Evolutionary conservation across 2,329 filamentous ascomycete genomes (phyloP).

Genomic region (Neophaeococcomyces aloes): DNA sequence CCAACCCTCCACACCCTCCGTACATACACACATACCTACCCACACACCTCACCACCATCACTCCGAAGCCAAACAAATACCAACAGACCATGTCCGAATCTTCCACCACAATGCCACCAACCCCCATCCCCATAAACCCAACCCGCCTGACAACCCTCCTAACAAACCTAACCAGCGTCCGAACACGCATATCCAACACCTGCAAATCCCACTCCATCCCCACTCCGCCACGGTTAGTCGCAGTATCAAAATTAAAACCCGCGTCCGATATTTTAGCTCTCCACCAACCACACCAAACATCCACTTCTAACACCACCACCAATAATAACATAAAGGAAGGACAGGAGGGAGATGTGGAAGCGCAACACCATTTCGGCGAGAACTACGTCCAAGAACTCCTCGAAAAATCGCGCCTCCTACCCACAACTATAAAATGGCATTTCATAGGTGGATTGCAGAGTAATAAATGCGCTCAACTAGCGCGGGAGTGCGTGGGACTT

Average conservation of each 20-base stretch:
- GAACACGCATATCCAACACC: conserved; percentile 47
- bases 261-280: conserved; percentile 81
- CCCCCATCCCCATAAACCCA: too few relatives aligned
- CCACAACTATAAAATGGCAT: conserved; percentile 71
- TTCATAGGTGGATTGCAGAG: conserved; percentile 93
- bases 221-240: conserved; percentile 57
- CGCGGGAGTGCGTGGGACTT: conserved; percentile 72
- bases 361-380: conserved; percentile 69
- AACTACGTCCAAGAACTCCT: conserved; percentile 88
- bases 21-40: too few relatives aligned
- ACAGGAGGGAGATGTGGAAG: too few relatives aligned
- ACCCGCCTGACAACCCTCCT: conserved; percentile 52
- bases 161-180: conserved; percentile 52
- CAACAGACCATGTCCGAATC: too few relatives aligned
- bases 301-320: neutral
- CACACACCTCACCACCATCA: too few relatives aligned
- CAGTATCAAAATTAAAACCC: conserved; percentile 93
- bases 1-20: too few relatives aligned
- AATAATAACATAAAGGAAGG: too few relatives aligned
- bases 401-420: conserved; percentile 74
- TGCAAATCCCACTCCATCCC: conserved; percentile 15
- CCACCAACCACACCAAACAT: conserved; percentile 46
- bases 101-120: too few relatives aligned
- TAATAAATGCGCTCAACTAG: conserved; percentile 81
- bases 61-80: too few relatives aligned